These are phyloP conservation scores for Boletellus sp. DNA, from an alignment of 768 basidiomycete species.

Conservation along the genomic window DNA sequence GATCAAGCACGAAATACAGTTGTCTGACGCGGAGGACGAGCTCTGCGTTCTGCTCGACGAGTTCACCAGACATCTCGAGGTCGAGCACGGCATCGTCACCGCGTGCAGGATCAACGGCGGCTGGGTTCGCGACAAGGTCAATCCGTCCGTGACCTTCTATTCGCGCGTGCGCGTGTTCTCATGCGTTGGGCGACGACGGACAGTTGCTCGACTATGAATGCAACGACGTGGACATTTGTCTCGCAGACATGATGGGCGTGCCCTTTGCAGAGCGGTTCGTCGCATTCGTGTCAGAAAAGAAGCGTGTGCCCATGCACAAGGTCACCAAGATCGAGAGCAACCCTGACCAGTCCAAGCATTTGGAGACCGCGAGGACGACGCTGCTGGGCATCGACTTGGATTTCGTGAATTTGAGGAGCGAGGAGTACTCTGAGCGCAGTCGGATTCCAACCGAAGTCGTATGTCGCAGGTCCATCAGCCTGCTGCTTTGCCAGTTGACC, in stretches of 20 bases:
- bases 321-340: slow-evolving; percentile 88
- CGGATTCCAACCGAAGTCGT: slow-evolving; percentile 89
- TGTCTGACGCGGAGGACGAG: slow-evolving; percentile 64
- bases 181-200: slow-evolving; percentile 2
- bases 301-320: slow-evolving; percentile 37
- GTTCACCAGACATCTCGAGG: slow-evolving; percentile 57
- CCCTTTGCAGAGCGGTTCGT: slow-evolving; percentile 81
- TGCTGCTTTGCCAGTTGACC: not conserved
- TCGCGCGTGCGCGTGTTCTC: slow-evolving; percentile 9
- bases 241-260: slow-evolving; percentile 85
- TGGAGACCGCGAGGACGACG: slow-evolving; percentile 88
- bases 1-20: slow-evolving; percentile 39
- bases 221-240: slow-evolving; percentile 91
- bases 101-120: slow-evolving; percentile 93
- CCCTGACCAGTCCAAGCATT: slow-evolving; percentile 96
- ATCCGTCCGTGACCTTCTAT: slow-evolving; percentile 23
- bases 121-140: slow-evolving; percentile 98
- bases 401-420: slow-evolving; percentile 89
- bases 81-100: slow-evolving; percentile 49
- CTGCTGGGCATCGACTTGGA: slow-evolving; percentile 83
- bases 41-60: slow-evolving; percentile 80
- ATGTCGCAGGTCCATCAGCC: slow-evolving; percentile 27
- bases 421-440: slow-evolving; percentile 84
- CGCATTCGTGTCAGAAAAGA: slow-evolving; percentile 42
- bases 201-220: slow-evolving; percentile 79